These are phyloP conservation scores for Amanita pseudoporphyria DNA, from an alignment of 768 basidiomycete species.

Conservation along the genomic window DNA sequence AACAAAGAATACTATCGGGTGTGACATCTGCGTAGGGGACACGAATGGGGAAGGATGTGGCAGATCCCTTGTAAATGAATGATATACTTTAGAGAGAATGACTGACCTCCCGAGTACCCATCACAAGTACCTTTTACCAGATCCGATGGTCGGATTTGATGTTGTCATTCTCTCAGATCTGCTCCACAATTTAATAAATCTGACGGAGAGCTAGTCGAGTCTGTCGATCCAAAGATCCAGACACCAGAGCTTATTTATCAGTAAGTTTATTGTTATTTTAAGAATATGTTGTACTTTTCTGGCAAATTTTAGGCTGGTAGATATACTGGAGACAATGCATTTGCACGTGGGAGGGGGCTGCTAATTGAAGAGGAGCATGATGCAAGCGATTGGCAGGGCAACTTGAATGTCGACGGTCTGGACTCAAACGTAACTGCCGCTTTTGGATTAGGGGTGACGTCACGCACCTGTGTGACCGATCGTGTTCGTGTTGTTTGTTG, in stretches of 20 bases:
- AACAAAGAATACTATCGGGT: slow-evolving; percentile 29
- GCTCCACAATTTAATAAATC: slow-evolving; percentile 56
- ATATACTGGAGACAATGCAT: slow-evolving; percentile 45
- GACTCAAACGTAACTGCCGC: slow-evolving; percentile 51
- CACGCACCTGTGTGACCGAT: slow-evolving; percentile 5
- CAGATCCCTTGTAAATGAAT: slow-evolving; percentile 35
- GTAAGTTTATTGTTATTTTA: slow-evolving; percentile 16
- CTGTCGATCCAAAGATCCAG: slow-evolving; percentile 27
- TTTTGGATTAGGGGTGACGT: slow-evolving; percentile 44
- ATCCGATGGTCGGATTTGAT: slow-evolving; percentile 34
- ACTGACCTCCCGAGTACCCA: background rate
- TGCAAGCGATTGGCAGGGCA: slow-evolving; percentile 38
- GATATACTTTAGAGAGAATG: background rate
- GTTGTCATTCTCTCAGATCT: slow-evolving; percentile 62
- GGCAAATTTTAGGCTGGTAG: slow-evolving; percentile 37
- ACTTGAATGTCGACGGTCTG: slow-evolving; percentile 33
- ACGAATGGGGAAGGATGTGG: slow-evolving; percentile 57
- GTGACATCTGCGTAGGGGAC: slow-evolving; percentile 38
- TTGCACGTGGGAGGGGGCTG: slow-evolving; percentile 34
- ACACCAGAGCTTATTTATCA: slow-evolving; percentile 45
- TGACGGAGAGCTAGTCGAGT: slow-evolving; percentile 45
- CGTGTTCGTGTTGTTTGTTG: slow-evolving; percentile 11
- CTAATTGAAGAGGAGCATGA: slow-evolving; percentile 34
- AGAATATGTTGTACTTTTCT: background rate
- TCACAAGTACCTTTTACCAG: slow-evolving; percentile 14